Evolutionary conservation across 2,329 filamentous ascomycete species (phyloP).

Genomic region (Fonsecaea monophora): DNA sequence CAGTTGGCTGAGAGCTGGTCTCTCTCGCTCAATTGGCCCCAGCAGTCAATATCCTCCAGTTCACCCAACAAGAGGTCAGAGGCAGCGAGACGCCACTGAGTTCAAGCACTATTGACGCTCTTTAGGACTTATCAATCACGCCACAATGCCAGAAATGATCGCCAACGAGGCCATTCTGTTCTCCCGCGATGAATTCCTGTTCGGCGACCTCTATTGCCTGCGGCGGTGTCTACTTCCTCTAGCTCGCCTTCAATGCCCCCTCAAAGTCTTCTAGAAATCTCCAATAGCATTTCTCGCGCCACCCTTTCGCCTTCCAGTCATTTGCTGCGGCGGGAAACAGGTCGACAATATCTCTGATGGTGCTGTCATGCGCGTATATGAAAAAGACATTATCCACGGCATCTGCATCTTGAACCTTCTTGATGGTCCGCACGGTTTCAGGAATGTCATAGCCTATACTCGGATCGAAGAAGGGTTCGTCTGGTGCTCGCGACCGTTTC

Average conservation of each 20-base stretch:
- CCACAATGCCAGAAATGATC: background rate
- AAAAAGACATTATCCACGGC: constrained; percentile 42
- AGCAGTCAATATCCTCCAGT: too few species aligned
- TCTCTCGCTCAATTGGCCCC: too few species aligned
- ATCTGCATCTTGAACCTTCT: constrained; percentile 40
- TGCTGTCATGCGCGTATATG: constrained; percentile 42
- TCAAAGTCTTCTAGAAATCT: constrained; percentile 30
- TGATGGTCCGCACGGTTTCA: constrained; percentile 38
- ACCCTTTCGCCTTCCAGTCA: constrained; percentile 28
- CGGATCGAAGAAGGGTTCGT: constrained; percentile 35
- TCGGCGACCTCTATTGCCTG: background rate
- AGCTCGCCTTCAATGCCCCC: constrained; percentile 14
- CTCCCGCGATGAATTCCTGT: background rate
- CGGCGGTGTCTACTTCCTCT: background rate
- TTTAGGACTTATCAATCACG: too few species aligned
- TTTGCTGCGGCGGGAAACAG: constrained; percentile 25
- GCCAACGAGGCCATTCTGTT: background rate
- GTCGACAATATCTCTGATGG: constrained; percentile 39
- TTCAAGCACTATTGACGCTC: background rate
- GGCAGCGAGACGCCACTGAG: background rate
- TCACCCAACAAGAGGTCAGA: too few species aligned
- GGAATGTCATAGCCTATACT: constrained; percentile 39
- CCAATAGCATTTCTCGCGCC: constrained; percentile 27
- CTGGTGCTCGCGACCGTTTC: constrained; percentile 24
- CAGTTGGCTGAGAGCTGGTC: too few species aligned